Conservation (phyloP, 2,329 filamentous ascomycete species). For the Didymosphaeria variabile region DNA sequence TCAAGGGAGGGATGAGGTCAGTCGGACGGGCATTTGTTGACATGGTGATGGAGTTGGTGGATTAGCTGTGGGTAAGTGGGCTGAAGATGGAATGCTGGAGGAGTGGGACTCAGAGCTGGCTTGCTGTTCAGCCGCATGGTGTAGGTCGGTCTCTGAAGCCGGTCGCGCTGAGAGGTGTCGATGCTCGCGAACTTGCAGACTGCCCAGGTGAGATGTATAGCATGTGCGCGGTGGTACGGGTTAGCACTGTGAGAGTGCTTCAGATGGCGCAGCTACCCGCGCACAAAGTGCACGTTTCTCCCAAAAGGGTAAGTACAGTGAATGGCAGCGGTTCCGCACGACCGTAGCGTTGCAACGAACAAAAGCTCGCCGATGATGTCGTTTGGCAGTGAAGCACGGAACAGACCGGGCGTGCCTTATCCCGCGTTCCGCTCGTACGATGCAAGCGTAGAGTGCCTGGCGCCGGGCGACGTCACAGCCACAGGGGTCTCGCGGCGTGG, state of each 20-base stretch:
- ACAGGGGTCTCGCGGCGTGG: neutral
- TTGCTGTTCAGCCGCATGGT: conserved; percentile 7
- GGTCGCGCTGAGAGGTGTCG: neutral
- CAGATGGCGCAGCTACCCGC: neutral
- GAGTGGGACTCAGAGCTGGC: conserved; percentile 1
- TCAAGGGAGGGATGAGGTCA: neutral
- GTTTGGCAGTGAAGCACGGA: neutral
- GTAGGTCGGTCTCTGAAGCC: conserved; percentile 1
- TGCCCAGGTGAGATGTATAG: neutral
- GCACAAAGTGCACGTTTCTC: neutral
- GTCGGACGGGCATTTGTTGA: neutral
- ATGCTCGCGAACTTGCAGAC: neutral
- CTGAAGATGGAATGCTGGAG: neutral
- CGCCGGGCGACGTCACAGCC: conserved; percentile 1
- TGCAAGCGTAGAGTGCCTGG: neutral
- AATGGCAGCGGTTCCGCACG: neutral
- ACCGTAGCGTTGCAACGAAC: neutral
- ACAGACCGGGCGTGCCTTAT: neutral
- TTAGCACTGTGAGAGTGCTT: neutral
- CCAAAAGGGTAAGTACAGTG: neutral
- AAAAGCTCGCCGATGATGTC: conserved; percentile 4
- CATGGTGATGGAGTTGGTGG: neutral
- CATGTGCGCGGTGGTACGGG: neutral
- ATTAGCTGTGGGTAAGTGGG: neutral
- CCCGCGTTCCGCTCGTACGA: conserved; percentile 2